Conservation (phyloP, 2,329 filamentous ascomycete genomes). For the Drechslerella stenobrocha region DNA sequence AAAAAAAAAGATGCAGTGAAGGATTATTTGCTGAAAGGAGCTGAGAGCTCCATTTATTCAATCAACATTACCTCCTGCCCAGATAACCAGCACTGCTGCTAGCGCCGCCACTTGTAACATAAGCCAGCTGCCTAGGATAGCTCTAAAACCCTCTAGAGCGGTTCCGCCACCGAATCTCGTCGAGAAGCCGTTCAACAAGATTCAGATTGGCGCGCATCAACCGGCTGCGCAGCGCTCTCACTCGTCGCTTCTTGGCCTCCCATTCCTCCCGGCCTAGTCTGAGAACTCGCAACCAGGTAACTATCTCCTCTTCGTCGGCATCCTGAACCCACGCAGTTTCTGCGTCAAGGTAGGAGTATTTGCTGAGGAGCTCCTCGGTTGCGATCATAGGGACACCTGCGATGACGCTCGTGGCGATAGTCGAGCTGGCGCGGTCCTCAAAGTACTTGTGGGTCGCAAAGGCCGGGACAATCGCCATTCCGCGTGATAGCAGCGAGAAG, state of each 20-base stretch:
- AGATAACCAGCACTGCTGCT: no score
- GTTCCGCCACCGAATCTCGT: slow-evolving; percentile 41
- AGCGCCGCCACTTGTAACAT: not conserved
- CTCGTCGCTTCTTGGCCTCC: slow-evolving; percentile 59
- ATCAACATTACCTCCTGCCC: no score
- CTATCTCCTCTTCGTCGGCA: slow-evolving; percentile 52
- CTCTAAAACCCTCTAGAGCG: slow-evolving; percentile 42
- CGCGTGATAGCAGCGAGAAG: slow-evolving; percentile 52
- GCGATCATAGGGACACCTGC: slow-evolving; percentile 53
- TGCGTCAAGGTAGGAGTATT: slow-evolving; percentile 52
- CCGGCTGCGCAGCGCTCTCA: slow-evolving; percentile 23
- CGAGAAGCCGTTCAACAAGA: slow-evolving; percentile 18
- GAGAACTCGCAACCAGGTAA: slow-evolving; percentile 52
- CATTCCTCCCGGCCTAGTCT: slow-evolving; percentile 67
- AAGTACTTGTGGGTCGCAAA: slow-evolving; percentile 53
- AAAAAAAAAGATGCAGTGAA: not conserved
- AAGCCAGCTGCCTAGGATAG: slow-evolving; percentile 11
- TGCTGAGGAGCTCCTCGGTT: slow-evolving; percentile 49
- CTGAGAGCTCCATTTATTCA: no score
- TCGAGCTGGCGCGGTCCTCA: slow-evolving; percentile 52
- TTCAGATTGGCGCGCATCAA: slow-evolving; percentile 34
- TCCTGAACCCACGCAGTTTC: slow-evolving; percentile 53
- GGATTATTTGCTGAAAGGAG: not conserved
- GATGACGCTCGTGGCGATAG: slow-evolving; percentile 53
- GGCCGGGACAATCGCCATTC: slow-evolving; percentile 53